Base-by-base conservation (phyloP, 257 asterid species). In the Rehmannia glutinosa region DNA sequence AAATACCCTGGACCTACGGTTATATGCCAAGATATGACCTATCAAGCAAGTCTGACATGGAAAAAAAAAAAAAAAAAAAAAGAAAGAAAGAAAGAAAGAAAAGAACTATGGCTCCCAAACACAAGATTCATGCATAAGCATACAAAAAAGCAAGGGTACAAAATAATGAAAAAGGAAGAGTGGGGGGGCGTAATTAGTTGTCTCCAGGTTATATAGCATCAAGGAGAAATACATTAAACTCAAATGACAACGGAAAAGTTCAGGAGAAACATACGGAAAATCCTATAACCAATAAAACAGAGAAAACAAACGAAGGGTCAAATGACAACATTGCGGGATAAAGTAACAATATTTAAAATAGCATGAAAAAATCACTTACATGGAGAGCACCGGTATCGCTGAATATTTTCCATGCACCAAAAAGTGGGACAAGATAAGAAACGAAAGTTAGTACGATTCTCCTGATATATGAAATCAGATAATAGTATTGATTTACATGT, bases 321-420 rank as follows among this genome's bases (percentile, higher is more conserved):
- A 57, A 57, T 7, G 36, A n/a, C 45, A 60, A 39, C 38, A 39
- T 6, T 2, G 8, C 17, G 24, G 19, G 27, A 56, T 39, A 50
- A 62, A 17, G n/a, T 38, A 24, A 68, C 21, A 19, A 59, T 58
- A 73, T 53, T 28, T 6, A 38, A 9, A 51, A 62, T 16, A 57
- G 51, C 46, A 41, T 46, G 64, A 63, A 61, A 58, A 59, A 49
- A 56, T 16, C 64, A 81, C 99, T 90, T 85, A 93, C 99, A 82
- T 90, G 58, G 99, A 93, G 66, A 93, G 95, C 70, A 93, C 94
- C 28, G 99, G 99, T 80, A 93, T 93, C 23, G 96, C 99, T 93
- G 92, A 77, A 70, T 71, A 75, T 77, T 63, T 67, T 73, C 64
- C 46, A 64, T 12, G 50, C 80, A 77, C 72, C 75, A 66, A 42